A percentile compares a stretch with the other conserved stretches of the same genome.
Conservation (phyloP, 2,329 filamentous ascomycete species). For the Clarireedia paspali region DNA sequence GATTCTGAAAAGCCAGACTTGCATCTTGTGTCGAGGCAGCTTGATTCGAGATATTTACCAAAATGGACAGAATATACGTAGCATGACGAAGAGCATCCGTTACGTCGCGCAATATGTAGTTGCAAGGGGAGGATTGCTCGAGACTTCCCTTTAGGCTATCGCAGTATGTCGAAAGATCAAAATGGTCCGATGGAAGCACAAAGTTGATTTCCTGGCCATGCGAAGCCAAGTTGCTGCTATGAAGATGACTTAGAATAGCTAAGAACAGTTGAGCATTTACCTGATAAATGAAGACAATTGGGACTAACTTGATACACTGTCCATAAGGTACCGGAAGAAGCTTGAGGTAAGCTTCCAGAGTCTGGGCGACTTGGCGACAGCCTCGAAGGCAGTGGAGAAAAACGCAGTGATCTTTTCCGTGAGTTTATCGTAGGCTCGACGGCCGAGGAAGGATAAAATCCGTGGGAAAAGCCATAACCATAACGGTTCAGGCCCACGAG, state of each 20-base stretch:
- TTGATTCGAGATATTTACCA: conserved; percentile 24
- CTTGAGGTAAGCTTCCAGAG: conserved; percentile 42
- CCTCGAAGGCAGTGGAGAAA: conserved; percentile 41
- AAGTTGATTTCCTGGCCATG: conserved; percentile 12
- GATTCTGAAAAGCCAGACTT: conserved; percentile 27
- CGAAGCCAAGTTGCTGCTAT: conserved; percentile 14
- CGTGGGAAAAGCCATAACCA: conserved; percentile 59
- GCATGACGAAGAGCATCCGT: conserved; percentile 22
- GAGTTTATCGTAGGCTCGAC: conserved; percentile 40
- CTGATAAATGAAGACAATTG: background rate
- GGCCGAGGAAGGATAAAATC: conserved; percentile 49
- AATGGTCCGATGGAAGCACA: conserved; percentile 16
- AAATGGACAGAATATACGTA: conserved; percentile 22
- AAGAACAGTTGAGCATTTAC: conserved; percentile 8
- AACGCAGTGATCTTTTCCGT: conserved; percentile 45
- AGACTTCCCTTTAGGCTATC: conserved; percentile 1
- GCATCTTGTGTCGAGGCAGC: conserved; percentile 21
- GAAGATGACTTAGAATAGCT: conserved; percentile 22
- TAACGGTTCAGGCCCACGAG: conserved; percentile 49
- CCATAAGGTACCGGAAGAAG: conserved; percentile 43
- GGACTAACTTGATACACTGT: conserved; percentile 26
- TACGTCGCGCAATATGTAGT: conserved; percentile 21
- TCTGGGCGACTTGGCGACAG: conserved; percentile 35
- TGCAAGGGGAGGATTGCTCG: conserved; percentile 13
- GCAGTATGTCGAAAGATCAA: conserved; percentile 12